Conservation (phyloP, 228 moss, liverwort and hornwort species). For the Sphagnum fallax region DNA sequence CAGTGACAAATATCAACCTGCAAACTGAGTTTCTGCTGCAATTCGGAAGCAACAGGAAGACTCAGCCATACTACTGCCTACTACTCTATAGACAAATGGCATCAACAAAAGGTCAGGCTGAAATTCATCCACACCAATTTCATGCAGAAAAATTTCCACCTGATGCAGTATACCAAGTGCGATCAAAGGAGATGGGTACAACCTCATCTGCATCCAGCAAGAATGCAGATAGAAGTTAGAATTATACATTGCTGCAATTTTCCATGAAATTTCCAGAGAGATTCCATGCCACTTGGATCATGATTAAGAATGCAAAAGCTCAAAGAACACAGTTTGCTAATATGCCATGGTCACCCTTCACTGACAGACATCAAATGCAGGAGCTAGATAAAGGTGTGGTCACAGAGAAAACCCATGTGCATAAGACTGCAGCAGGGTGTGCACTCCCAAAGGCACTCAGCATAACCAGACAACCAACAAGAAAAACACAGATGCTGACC, state of each 20-base stretch:
- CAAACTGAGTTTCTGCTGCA: no score
- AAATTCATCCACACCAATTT: no score
- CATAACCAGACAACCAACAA: no score
- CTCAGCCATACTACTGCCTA: no score
- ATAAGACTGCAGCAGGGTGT: background rate
- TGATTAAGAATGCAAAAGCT: background rate
- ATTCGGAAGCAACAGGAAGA: no score
- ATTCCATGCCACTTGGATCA: background rate
- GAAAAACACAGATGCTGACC: no score
- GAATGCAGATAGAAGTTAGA: background rate
- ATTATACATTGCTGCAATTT: background rate
- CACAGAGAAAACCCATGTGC: background rate
- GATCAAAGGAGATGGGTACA: background rate
- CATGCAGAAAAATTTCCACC: background rate
- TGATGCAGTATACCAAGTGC: background rate
- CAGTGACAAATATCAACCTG: no score
- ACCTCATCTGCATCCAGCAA: background rate
- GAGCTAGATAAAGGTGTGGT: background rate
- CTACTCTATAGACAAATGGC: no score
- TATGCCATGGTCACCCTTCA: no score
- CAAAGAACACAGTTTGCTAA: background rate
- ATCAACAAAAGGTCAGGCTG: no score
- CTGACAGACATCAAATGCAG: no score
- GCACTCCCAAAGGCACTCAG: no score
- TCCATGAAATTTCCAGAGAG: background rate